Evolutionary conservation across 176 grass and related monocot genomes (phyloP), one percentile per base, ranked within the genome.

Genomic region (Eleusine coracana): DNA sequence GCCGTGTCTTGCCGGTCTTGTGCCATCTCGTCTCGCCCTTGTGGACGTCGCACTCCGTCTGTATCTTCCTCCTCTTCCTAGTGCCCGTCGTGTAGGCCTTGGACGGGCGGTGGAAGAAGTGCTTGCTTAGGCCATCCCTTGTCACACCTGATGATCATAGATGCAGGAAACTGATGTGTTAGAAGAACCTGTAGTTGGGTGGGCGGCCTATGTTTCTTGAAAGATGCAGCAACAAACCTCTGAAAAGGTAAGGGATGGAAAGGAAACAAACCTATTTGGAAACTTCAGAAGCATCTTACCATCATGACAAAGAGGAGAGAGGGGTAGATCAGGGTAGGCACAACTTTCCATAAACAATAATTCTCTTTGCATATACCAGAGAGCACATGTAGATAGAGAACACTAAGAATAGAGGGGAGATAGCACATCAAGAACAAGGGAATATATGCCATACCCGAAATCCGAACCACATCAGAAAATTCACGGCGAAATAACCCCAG

Each of bases 21-120:
- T 99, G 97, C 97, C 97, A 99, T 61, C 97, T 79, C 42, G 97
- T 99, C 81, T 99, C 97, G 1, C 97, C 97, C 65, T 89, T 90
- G 11, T 87, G 89, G 31, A 89, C 68, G 74, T 96, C 97, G 17
- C 92, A 97, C 79, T 94, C 95, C 0, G 87, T 90, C 81, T 96
- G 97, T 80, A 99, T 94, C 83, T 99, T 99, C 75, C 97, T 88
- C 52, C 97, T 79, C 88, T 99, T 99, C 74, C 97, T 89, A 13
- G 97, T 99, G 50, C 97, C 97, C 7, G 97, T 99, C 16, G 97
- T 99, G 71, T 99, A 99, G 1, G 97, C 97, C 81, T 96, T 96
- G 28, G 97, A 99, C 20, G 97, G 97, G 54, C 97, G 89, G 77
- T 99, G 97, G 91, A 99, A 99, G 93, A 96, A 99, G 86, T 99